A percentile compares a stretch with the other conserved stretches of the same genome.
phyloP scores from a whole-genome alignment of 805 yeast species.

The Pichia pseudocactophila region DNA sequence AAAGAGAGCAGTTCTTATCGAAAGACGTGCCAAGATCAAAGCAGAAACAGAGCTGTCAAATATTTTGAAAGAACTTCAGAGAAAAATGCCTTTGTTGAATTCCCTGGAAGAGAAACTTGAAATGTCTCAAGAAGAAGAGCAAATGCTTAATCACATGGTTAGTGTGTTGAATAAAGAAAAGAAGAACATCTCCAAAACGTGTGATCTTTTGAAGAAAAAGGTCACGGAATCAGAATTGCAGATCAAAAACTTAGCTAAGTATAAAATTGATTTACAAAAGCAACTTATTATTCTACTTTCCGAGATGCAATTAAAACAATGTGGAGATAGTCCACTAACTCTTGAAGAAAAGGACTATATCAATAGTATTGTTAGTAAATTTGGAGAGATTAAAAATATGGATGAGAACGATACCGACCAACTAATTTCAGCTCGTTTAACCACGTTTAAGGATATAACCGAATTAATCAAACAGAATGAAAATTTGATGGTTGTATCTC shows the following conservation, averaged over 20 bases:
- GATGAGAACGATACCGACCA: slow-evolving; percentile 57
- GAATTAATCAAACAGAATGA: slow-evolving; percentile 71
- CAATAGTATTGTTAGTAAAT: slow-evolving; percentile 38
- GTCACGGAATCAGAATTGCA: slow-evolving; percentile 39
- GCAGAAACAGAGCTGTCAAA: slow-evolving; percentile 63
- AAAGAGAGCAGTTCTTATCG: slow-evolving; percentile 58
- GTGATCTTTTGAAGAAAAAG: slow-evolving; percentile 22
- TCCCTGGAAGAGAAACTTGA: slow-evolving; percentile 55
- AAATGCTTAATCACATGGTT: slow-evolving; percentile 44
- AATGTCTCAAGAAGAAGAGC: slow-evolving; percentile 46
- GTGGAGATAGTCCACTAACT: slow-evolving; percentile 53
- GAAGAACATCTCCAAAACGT: slow-evolving; percentile 13
- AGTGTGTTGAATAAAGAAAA: slow-evolving; percentile 45
- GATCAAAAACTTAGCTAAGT: slow-evolving; percentile 39
- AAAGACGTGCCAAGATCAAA: slow-evolving; percentile 60
- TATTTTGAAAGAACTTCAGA: slow-evolving; percentile 68
- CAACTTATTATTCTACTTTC: slow-evolving; percentile 73
- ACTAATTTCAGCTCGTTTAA: slow-evolving; percentile 64
- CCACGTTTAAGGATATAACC: slow-evolving; percentile 54
- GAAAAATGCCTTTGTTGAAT: slow-evolving; percentile 65
- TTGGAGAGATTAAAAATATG: slow-evolving; percentile 10
- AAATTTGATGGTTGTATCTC: slow-evolving; percentile 56
- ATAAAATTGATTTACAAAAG: slow-evolving; percentile 64
- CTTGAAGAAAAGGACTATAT: slow-evolving; percentile 57
- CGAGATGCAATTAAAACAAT: slow-evolving; percentile 50